Conservation (phyloP, 2,329 filamentous ascomycete species). For the Clarireedia hainanense region DNA sequence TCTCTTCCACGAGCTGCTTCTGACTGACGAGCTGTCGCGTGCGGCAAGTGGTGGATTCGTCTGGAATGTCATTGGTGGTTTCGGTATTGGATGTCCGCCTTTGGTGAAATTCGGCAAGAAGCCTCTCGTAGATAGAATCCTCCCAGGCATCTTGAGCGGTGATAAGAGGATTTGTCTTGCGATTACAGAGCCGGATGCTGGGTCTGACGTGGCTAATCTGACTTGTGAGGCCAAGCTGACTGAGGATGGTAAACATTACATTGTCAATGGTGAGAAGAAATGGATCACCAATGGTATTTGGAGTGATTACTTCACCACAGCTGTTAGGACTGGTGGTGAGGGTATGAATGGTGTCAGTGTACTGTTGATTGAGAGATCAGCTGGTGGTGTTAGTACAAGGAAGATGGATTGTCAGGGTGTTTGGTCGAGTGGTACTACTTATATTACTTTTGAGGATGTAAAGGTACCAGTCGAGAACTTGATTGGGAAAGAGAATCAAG, state of each 20-base stretch:
- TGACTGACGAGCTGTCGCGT: slow-evolving; percentile 91
- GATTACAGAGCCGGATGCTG: slow-evolving; percentile 94
- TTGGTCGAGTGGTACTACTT: slow-evolving; percentile 90
- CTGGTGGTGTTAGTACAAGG: slow-evolving; percentile 81
- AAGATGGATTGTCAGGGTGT: slow-evolving; percentile 99
- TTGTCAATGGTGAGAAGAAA: slow-evolving; percentile 99
- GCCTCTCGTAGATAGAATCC: slow-evolving; percentile 59
- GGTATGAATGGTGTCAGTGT: slow-evolving; percentile 93
- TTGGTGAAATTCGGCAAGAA: slow-evolving; percentile 39
- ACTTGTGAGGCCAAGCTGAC: slow-evolving; percentile 92
- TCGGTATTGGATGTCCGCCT: slow-evolving; percentile 88
- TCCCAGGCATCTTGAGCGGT: slow-evolving; percentile 79
- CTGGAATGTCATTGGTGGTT: slow-evolving; percentile 96
- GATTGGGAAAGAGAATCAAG: slow-evolving; percentile 95
- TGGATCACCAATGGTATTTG: slow-evolving; percentile 99
- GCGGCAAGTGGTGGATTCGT: slow-evolving; percentile 86
- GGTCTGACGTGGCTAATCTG: slow-evolving; percentile 89
- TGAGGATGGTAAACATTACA: slow-evolving; percentile 96
- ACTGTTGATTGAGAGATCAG: slow-evolving; percentile 80
- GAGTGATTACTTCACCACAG: slow-evolving; percentile 96
- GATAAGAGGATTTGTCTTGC: slow-evolving; percentile 97
- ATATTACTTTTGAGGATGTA: slow-evolving; percentile 97
- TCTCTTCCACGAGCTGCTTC: slow-evolving; percentile 92
- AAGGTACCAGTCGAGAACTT: slow-evolving; percentile 99
- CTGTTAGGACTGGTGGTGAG: slow-evolving; percentile 77